Evolutionary conservation across 2,329 filamentous ascomycete species (phyloP).

Genomic region (Ophiosphaerella herpotricha): DNA sequence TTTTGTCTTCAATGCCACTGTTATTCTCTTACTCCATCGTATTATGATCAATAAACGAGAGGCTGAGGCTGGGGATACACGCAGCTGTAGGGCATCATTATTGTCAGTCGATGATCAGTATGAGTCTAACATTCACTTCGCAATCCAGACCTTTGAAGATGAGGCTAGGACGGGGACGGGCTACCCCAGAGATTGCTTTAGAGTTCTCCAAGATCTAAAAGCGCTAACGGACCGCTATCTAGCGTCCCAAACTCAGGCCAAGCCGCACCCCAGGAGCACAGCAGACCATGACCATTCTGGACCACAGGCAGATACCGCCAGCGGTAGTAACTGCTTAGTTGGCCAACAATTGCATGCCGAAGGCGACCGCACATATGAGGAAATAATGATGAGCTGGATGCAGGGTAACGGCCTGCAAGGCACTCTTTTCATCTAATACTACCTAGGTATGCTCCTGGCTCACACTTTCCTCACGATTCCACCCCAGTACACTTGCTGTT

Average conservation of each 20-base stretch:
- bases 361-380: slow-evolving; percentile 12
- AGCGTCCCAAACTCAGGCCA: neutral
- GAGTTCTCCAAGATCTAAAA: slow-evolving; percentile 29
- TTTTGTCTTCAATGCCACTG: slow-evolving; percentile 34
- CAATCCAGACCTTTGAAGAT: slow-evolving; percentile 27
- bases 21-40: slow-evolving; percentile 29
- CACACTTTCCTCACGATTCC: too few relatives aligned
- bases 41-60: slow-evolving; percentile 8
- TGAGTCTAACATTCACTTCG: slow-evolving; percentile 22
- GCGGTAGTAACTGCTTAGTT: neutral
- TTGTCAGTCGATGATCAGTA: slow-evolving; percentile 2
- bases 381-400: slow-evolving; percentile 22
- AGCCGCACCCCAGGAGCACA: neutral
- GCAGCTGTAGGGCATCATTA: neutral
- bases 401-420: slow-evolving; percentile 17
- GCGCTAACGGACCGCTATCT: slow-evolving; percentile 25
- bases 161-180: slow-evolving; percentile 29
- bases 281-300: neutral
- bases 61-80: neutral
- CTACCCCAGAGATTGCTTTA: slow-evolving; percentile 30
- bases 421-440: slow-evolving; percentile 18
- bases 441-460: too few relatives aligned
- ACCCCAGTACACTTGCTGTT: too few relatives aligned
- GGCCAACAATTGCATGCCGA: slow-evolving; percentile 2
- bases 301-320: neutral